Conservation (phyloP, 805 yeast species). For the Myxozyma vanderwaltii region DNA sequence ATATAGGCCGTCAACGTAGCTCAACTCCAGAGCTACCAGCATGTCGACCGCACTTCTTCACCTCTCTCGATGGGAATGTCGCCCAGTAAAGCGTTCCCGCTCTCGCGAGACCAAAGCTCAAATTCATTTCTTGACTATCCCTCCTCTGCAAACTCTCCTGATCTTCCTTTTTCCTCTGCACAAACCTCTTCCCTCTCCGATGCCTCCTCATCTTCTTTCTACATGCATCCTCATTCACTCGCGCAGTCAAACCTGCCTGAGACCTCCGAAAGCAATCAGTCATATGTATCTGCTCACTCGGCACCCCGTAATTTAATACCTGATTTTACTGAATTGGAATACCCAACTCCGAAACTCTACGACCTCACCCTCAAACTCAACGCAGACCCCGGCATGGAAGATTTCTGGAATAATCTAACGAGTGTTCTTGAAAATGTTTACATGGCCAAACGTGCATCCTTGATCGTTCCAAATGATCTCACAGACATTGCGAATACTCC, state of each 20-base stretch:
- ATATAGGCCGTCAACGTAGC: slow-evolving; percentile 30
- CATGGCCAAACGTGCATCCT: slow-evolving; percentile 39
- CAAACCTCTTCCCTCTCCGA: slow-evolving; percentile 1
- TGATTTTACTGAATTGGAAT: slow-evolving; percentile 19
- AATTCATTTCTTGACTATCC: background rate
- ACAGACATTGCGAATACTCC: slow-evolving; percentile 41
- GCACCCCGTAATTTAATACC: background rate
- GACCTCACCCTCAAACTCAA: slow-evolving; percentile 29
- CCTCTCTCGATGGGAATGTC: background rate
- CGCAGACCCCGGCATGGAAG: slow-evolving; percentile 36
- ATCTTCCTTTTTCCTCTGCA: background rate
- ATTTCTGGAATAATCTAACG: slow-evolving; percentile 38
- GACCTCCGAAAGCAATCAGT: background rate
- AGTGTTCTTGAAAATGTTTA: slow-evolving; percentile 36
- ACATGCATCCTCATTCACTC: background rate
- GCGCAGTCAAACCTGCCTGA: background rate
- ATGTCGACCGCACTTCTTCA: slow-evolving; percentile 5
- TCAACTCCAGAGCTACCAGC: slow-evolving; percentile 18
- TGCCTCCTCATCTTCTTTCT: background rate
- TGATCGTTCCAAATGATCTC: slow-evolving; percentile 40
- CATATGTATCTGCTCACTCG: background rate
- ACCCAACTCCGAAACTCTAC: slow-evolving; percentile 31
- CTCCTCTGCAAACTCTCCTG: background rate
- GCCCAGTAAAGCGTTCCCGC: background rate
- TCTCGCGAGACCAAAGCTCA: background rate